These are phyloP conservation scores for Alternaria metachromatica DNA, from an alignment of 2,329 filamentous ascomycete species.

Conservation along the genomic window DNA sequence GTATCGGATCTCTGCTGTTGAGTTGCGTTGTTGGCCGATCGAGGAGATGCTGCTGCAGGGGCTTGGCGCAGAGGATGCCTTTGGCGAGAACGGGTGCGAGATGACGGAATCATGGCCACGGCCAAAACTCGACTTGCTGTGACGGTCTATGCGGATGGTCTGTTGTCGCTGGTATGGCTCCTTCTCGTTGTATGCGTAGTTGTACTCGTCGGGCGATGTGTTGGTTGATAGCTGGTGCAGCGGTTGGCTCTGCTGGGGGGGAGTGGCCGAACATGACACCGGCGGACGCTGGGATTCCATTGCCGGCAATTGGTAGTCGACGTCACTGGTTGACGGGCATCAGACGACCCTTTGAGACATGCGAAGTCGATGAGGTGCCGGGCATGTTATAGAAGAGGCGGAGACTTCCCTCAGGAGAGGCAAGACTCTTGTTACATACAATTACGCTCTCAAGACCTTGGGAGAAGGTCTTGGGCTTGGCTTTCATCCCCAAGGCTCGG, in stretches of 20 bases:
- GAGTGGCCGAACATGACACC: slow-evolving; percentile 34
- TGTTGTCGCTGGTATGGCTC: slow-evolving; percentile 25
- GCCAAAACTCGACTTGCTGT: slow-evolving; percentile 33
- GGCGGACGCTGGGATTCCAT: slow-evolving; percentile 44
- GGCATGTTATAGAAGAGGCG: slow-evolving; percentile 45
- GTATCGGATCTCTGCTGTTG: slow-evolving; percentile 23
- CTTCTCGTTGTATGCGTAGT: slow-evolving; percentile 35
- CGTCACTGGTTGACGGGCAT: slow-evolving; percentile 38
- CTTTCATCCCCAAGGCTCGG: slow-evolving; percentile 37
- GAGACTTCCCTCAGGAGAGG: slow-evolving; percentile 43
- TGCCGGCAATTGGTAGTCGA: slow-evolving; percentile 26
- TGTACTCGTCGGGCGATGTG: slow-evolving; percentile 18
- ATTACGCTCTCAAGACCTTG: slow-evolving; percentile 42
- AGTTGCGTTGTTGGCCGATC: slow-evolving; percentile 22
- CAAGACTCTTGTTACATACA: slow-evolving; percentile 43
- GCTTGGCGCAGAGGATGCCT: slow-evolving; percentile 43
- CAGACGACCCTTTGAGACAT: slow-evolving; percentile 26
- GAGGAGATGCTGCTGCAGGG: slow-evolving; percentile 43
- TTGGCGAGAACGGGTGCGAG: slow-evolving; percentile 46
- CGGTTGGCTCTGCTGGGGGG: slow-evolving; percentile 22
- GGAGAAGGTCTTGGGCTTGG: slow-evolving; percentile 42
- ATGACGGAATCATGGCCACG: slow-evolving; percentile 48
- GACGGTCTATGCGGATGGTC: slow-evolving; percentile 21
- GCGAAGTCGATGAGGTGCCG: slow-evolving; percentile 29
- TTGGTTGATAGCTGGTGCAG: slow-evolving; percentile 14